phyloP scores from a whole-genome alignment of 208 protist species.

The Angomonas ambiguus region DNA sequence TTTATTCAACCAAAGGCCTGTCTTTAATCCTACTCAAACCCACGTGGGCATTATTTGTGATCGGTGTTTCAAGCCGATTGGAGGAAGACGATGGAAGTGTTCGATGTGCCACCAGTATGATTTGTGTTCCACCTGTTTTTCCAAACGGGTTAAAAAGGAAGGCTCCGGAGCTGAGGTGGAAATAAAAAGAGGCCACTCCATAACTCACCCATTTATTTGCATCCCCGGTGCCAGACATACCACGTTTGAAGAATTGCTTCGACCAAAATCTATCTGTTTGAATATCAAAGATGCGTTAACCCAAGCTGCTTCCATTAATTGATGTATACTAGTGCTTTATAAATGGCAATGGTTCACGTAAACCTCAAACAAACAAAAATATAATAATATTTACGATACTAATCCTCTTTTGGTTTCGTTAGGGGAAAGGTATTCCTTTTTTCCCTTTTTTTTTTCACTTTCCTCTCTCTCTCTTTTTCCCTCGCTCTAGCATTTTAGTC shows the following conservation, averaged over 20 bases:
- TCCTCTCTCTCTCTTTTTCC: slow-evolving; percentile 6
- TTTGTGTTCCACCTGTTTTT: slow-evolving; percentile 52
- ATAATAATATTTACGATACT: no score
- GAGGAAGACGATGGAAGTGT: slow-evolving; percentile 79
- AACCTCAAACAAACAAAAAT: no score
- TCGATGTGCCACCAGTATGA: slow-evolving; percentile 78
- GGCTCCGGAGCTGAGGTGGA: slow-evolving; percentile 1
- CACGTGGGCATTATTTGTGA: slow-evolving; percentile 79
- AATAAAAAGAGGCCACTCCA: slow-evolving; percentile 13
- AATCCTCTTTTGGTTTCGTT: no score
- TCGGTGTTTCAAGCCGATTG: slow-evolving; percentile 46
- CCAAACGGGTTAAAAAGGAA: slow-evolving; percentile 8
- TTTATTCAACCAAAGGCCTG: slow-evolving; percentile 33
- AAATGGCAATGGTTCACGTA: background rate
- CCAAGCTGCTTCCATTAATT: background rate
- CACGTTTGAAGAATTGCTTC: slow-evolving; percentile 1
- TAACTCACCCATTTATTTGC: slow-evolving; percentile 50
- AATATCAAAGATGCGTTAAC: background rate
- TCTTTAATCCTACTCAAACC: background rate
- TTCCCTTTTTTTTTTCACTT: slow-evolving; percentile 2
- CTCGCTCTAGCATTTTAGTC: background rate
- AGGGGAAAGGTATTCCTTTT: no score
- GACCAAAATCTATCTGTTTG: background rate
- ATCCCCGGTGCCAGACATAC: slow-evolving; percentile 23
- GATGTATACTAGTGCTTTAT: slow-evolving; percentile 3